Conservation (phyloP, 306 rosid genomes). For the Myrica gale region DNA sequence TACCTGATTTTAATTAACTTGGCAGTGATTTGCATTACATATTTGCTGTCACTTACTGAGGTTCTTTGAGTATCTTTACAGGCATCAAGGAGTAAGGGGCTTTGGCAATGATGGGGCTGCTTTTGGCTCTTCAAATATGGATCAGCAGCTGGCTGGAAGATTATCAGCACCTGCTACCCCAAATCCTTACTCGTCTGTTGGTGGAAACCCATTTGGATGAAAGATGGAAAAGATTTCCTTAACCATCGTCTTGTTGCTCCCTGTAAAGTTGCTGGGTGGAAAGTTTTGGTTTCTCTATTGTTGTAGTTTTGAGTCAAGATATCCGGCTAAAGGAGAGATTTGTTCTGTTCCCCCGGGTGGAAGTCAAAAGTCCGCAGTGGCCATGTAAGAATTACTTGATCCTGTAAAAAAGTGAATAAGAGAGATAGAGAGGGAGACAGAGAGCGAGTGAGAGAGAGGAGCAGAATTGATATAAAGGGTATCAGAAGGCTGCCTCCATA, state of each 20-base stretch:
- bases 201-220: constrained; percentile 89
- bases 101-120: constrained; percentile 43
- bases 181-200: constrained; percentile 45
- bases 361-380: constrained; percentile 34
- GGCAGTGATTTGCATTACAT: constrained; percentile 17
- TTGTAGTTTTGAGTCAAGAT: constrained; percentile 20
- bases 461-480: constrained; percentile 30
- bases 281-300: constrained; percentile 39
- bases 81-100: constrained; percentile 64
- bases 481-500: constrained; percentile 21
- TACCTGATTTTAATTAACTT: not conserved
- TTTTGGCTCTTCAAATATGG: constrained; percentile 55
- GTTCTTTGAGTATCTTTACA: constrained; percentile 25
- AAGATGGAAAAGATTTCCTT: constrained; percentile 22
- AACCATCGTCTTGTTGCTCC: constrained; percentile 47
- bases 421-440: constrained; percentile 11
- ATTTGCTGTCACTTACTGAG: constrained; percentile 1
- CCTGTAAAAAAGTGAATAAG: constrained; percentile 30
- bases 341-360: constrained; percentile 26
- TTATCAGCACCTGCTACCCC: constrained; percentile 53
- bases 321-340: constrained; percentile 32
- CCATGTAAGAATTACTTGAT: constrained; percentile 47
- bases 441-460: constrained; percentile 8
- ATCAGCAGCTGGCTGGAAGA: constrained; percentile 53
- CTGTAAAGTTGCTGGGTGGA: constrained; percentile 46